phyloP scores from a whole-genome alignment of 1,284 basidiomycete species.

The Blastosporella zonata region DNA sequence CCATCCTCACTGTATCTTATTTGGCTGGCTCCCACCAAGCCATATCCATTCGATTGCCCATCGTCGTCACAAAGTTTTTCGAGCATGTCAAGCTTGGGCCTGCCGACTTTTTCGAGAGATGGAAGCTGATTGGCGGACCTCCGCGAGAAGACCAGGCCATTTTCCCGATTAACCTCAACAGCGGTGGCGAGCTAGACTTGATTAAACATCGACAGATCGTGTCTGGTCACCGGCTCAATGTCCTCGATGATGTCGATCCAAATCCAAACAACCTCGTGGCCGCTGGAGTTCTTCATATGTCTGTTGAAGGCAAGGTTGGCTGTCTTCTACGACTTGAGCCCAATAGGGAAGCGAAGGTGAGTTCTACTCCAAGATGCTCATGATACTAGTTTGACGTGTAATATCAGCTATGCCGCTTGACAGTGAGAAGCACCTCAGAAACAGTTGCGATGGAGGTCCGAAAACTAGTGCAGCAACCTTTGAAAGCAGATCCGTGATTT shows the following conservation, averaged over 20 bases:
- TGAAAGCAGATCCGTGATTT: slow-evolving; percentile 31
- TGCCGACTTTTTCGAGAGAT: slow-evolving; percentile 94
- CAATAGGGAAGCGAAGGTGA: slow-evolving; percentile 89
- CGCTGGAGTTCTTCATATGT: slow-evolving; percentile 91
- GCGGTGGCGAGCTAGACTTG: slow-evolving; percentile 71
- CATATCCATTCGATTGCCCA: slow-evolving; percentile 81
- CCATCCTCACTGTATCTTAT: slow-evolving; percentile 88
- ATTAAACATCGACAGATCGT: slow-evolving; percentile 74
- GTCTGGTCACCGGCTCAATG: slow-evolving; percentile 70
- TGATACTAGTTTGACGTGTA: not conserved
- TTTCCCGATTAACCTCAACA: slow-evolving; percentile 76
- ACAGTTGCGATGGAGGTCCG: slow-evolving; percentile 83
- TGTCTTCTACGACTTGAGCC: slow-evolving; percentile 93
- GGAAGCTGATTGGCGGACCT: slow-evolving; percentile 95
- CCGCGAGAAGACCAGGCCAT: slow-evolving; percentile 90
- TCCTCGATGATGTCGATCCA: slow-evolving; percentile 81
- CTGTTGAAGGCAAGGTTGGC: slow-evolving; percentile 87
- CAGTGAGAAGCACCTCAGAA: slow-evolving; percentile 94
- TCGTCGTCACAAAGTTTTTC: slow-evolving; percentile 89
- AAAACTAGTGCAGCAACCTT: slow-evolving; percentile 58
- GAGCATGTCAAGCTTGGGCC: slow-evolving; percentile 86
- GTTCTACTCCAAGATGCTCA: slow-evolving; percentile 15
- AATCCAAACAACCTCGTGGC: slow-evolving; percentile 88
- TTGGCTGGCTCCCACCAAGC: slow-evolving; percentile 90
- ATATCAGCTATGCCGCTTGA: slow-evolving; percentile 84